Evolutionary conservation across 495 filamentous ascomycete genomes (phyloP), one percentile per base, ranked within the genome.

Genomic region (Podospora pseudoanserina): DNA sequence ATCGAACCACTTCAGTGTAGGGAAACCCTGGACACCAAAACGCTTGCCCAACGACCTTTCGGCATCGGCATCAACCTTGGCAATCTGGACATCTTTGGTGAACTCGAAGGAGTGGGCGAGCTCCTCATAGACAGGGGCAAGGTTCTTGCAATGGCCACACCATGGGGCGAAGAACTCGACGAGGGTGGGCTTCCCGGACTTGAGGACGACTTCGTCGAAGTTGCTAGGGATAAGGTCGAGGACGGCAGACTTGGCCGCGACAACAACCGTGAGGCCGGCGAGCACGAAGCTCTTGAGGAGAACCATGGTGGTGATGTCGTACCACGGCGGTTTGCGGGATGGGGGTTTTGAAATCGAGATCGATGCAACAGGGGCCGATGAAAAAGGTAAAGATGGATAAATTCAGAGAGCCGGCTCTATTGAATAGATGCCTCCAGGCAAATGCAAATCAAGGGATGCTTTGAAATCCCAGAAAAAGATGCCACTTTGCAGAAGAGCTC

Each of bases 111-210:
- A 81, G 44, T 84, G 78, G 63, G 88, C 94, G n/a, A 99, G 88
- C 79, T 99, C 91, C 78, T 99, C 95, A 79, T 95, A 99, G 65
- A 95, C 82, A 55, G 95, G 95, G 23, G 94, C 96, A 11, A 99
- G 91, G 67, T 81, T 97, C 85, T 98, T 98, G 91, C 95, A 99
- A 86, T 99, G 78, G 60, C 96, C 96, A 79, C 96, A 99, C 95
- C 95, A 99, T 67, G 95, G 95, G 60, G 95, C 95, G 79, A 97
- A 99, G 86, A 99, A 99, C 78, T 99, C 95, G 68, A 99, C 95
- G 49, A 99, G 88, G 0, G 96, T 93, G 32, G 96, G 96, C 83
- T 97, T 98, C 76, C 92, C 92, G 65, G 91, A 93, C 75, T 95
- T 85, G 39, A 98, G 86, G 68, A 97, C 92, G 64, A 96, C 85